These are phyloP conservation scores for Erythrophleum fordii DNA, from an alignment of 306 rosid genomes.

Conservation along the genomic window DNA sequence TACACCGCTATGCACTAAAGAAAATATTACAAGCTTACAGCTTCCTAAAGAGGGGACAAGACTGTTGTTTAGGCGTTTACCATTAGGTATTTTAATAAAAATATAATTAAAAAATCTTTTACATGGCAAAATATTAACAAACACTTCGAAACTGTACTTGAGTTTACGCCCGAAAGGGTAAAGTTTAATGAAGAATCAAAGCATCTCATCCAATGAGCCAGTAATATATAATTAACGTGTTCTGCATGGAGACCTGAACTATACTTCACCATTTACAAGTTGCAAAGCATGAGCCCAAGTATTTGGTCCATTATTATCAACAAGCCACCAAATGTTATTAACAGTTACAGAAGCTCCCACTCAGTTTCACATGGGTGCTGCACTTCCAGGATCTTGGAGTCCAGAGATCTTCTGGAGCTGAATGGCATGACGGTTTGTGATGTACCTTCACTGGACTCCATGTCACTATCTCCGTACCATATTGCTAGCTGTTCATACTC, in stretches of 20 bases:
- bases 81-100: too few relatives aligned
- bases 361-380: slow-evolving; percentile 62
- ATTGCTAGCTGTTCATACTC: slow-evolving; percentile 86
- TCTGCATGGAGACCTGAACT: not conserved
- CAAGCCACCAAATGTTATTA: slow-evolving; percentile 32
- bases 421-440: slow-evolving; percentile 34
- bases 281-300: slow-evolving; percentile 7
- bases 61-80: not conserved
- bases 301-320: slow-evolving; percentile 39
- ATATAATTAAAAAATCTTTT: not conserved
- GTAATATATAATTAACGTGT: slow-evolving; percentile 2
- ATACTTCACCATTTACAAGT: slow-evolving; percentile 8
- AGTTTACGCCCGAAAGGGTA: not conserved
- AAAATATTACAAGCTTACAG: not conserved
- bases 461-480: slow-evolving; percentile 77
- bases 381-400: slow-evolving; percentile 32
- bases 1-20: too few relatives aligned
- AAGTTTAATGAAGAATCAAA: not conserved
- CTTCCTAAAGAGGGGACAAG: not conserved
- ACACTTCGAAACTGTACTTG: not conserved
- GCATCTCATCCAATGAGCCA: not conserved
- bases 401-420: slow-evolving; percentile 34
- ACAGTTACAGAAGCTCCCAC: slow-evolving; percentile 86
- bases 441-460: slow-evolving; percentile 31
- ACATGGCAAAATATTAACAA: not conserved